Conservation (phyloP, 805 yeast genomes). For the Wickerhamiella qilinensis region DNA sequence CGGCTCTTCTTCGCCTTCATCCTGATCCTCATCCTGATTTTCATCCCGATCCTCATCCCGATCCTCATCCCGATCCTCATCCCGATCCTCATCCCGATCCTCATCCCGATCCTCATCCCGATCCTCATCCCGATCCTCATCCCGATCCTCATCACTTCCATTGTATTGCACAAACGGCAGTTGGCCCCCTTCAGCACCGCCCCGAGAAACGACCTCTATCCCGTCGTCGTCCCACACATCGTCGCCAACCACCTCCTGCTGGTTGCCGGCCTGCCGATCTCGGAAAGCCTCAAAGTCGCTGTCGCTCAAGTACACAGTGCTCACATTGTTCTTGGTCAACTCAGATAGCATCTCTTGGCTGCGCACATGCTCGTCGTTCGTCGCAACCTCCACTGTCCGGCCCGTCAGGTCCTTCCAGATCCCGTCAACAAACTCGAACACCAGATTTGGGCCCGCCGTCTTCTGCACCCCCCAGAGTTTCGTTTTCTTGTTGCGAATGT, state of each 20-base stretch:
- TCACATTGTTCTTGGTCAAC: slow-evolving; percentile 1
- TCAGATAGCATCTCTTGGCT: slow-evolving; percentile 8
- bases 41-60: not conserved
- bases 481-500: slow-evolving; percentile 50
- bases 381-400: slow-evolving; percentile 49
- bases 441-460: slow-evolving; percentile 33
- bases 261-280: too few species aligned
- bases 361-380: slow-evolving; percentile 22
- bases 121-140: too few species aligned
- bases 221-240: slow-evolving; percentile 34
- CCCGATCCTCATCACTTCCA: not conserved
- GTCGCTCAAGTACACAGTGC: slow-evolving; percentile 13
- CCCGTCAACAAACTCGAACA: slow-evolving; percentile 43
- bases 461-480: slow-evolving; percentile 88
- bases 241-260: slow-evolving; percentile 15
- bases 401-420: slow-evolving; percentile 70
- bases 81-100: too few species aligned
- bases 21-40: too few species aligned
- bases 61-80: too few species aligned
- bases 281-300: slow-evolving; percentile 17
- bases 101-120: too few species aligned
- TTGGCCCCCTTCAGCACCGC: too few species aligned
- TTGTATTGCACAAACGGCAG: too few species aligned
- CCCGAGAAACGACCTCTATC: slow-evolving; percentile 23
- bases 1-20: too few species aligned